A percentile compares a stretch with the other conserved stretches of the same genome.
Conservation (phyloP, 192 early-diverging fungal genomes). For the Powellomyces hirtus region DNA sequence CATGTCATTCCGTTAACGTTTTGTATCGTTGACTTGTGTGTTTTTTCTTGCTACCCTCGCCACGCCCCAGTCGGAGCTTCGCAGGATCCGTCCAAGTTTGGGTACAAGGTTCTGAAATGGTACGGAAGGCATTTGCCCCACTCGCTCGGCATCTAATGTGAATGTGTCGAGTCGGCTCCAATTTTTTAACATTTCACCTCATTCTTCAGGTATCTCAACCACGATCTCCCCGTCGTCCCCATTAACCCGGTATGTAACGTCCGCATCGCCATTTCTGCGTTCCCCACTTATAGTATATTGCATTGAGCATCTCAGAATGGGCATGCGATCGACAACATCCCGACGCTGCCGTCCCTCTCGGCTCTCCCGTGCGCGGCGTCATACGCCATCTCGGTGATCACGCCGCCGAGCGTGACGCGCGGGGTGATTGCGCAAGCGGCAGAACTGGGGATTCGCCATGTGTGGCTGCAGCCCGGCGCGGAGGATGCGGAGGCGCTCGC, state of each 20-base stretch:
- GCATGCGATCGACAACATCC: conserved; percentile 18
- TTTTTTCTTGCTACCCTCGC: not conserved
- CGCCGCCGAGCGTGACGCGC: conserved; percentile 64
- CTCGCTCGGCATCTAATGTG: not conserved
- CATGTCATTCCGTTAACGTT: not conserved
- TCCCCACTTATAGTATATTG: not conserved
- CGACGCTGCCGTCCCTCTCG: conserved; percentile 32
- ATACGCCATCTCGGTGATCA: conserved; percentile 65
- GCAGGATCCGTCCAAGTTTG: conserved; percentile 70
- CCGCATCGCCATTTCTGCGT: not conserved
- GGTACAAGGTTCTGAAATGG: conserved; percentile 82
- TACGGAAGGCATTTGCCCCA: conserved; percentile 29
- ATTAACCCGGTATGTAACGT: conserved; percentile 39
- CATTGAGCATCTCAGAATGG: conserved; percentile 1
- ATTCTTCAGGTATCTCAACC: conserved; percentile 31
- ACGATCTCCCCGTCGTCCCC: conserved; percentile 28
- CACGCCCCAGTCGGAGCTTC: conserved; percentile 76
- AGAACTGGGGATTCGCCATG: conserved; percentile 55
- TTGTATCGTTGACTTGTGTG: not conserved
- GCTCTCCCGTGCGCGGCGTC: conserved; percentile 33
- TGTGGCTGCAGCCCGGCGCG: conserved; percentile 76
- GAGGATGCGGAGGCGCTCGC: conserved; percentile 53
- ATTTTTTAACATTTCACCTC: not conserved
- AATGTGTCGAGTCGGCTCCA: not conserved
- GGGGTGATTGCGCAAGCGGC: conserved; percentile 57